A percentile compares a stretch with the other conserved stretches of the same genome.
Conservation (phyloP, 192 early-diverging fungal genomes). For the Spizellomyces punctatus region DNA sequence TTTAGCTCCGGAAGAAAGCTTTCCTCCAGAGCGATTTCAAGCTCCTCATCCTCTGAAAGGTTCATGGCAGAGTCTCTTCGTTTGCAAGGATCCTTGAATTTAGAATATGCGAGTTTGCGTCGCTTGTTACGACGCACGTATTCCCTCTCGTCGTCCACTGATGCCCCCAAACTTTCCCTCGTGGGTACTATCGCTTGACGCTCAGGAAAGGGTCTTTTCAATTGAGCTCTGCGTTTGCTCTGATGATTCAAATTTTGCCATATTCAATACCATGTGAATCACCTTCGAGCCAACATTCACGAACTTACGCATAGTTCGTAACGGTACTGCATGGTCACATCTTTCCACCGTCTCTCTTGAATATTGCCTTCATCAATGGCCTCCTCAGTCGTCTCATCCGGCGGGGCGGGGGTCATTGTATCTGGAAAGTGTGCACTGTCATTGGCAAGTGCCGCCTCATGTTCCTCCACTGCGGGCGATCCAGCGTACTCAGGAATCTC, state of each 20-base stretch:
- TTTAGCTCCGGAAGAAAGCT: constrained; percentile 26
- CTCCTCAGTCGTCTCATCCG: constrained; percentile 5
- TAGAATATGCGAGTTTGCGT: not conserved
- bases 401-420: too few species aligned
- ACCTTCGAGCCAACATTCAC: not conserved
- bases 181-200: constrained; percentile 11
- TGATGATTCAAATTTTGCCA: not conserved
- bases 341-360: constrained; percentile 51
- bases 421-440: too few species aligned
- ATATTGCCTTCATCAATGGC: constrained; percentile 16
- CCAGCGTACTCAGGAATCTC: not conserved
- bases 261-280: not conserved
- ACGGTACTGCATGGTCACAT: constrained; percentile 52
- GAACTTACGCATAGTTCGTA: constrained; percentile 47
- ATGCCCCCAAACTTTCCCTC: not conserved
- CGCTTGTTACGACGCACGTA: constrained; percentile 37
- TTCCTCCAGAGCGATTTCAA: constrained; percentile 12
- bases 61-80: constrained; percentile 50
- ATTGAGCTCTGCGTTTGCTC: not conserved
- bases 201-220: constrained; percentile 20
- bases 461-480: not conserved
- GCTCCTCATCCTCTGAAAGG: constrained; percentile 47
- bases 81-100: not conserved
- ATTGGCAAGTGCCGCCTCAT: not conserved
- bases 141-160: constrained; percentile 23